These are phyloP conservation scores for Xylaria sp. DNA, from an alignment of 2,329 filamentous ascomycete genomes.

Conservation along the genomic window DNA sequence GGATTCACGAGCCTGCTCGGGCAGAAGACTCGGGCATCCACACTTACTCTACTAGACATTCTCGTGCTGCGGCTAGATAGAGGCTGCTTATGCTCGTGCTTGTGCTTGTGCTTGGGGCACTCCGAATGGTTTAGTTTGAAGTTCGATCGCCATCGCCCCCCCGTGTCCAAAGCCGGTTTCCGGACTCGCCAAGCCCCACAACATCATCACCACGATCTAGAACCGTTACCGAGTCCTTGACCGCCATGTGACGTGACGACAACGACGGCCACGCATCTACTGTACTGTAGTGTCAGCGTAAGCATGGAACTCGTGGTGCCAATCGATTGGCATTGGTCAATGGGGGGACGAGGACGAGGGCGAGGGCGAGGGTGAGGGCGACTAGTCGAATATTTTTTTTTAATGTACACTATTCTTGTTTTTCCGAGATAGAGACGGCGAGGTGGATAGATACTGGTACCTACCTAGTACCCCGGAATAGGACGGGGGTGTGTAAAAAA, in stretches of 20 bases:
- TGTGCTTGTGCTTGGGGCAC: too few species aligned
- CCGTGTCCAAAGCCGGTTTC: slow-evolving; percentile 14
- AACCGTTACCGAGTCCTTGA: slow-evolving; percentile 3
- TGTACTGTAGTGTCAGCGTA: too few species aligned
- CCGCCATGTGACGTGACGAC: slow-evolving; percentile 12
- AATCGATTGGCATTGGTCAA: slow-evolving; percentile 18
- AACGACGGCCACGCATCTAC: slow-evolving; percentile 9
- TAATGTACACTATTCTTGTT: too few species aligned
- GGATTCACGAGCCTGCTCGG: too few species aligned
- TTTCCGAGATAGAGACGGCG: too few species aligned
- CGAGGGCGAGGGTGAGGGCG: too few species aligned
- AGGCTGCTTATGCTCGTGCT: too few species aligned
- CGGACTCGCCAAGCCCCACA: slow-evolving; percentile 18
- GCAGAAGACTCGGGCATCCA: too few species aligned
- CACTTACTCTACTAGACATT: neutral
- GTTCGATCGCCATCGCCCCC: neutral
- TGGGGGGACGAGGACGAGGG: too few species aligned
- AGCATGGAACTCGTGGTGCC: slow-evolving; percentile 9
- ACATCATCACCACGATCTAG: slow-evolving; percentile 3
- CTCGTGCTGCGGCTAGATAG: neutral
- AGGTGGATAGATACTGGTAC: too few species aligned
- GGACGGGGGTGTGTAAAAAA: neutral
- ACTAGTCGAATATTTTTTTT: too few species aligned
- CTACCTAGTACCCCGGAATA: too few species aligned
- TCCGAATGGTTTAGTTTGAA: slow-evolving; percentile 1